Percentiles rank a stretch among this genome's conserved stretches.
Evolutionary conservation across 139 green algal genomes (phyloP).

Genomic region (Mychonastes homosphaera): DNA sequence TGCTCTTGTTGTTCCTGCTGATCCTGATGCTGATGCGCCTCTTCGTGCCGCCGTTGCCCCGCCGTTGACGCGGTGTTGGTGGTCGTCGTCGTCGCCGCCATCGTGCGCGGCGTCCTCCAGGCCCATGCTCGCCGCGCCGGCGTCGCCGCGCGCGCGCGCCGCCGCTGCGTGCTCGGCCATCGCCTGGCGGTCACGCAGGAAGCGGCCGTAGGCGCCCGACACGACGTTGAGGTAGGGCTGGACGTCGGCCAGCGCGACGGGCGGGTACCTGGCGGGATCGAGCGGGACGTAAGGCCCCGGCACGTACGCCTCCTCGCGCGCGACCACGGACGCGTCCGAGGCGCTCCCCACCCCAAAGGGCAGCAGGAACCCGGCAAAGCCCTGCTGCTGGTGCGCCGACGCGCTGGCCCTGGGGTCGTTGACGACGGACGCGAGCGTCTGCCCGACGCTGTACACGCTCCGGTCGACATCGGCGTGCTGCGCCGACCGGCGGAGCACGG

Average conservation of each 20-base stretch:
- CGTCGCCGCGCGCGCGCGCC: no score
- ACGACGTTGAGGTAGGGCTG: conserved; percentile 28
- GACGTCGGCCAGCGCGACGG: conserved; percentile 26
- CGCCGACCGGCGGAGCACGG: no score
- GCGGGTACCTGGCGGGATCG: conserved; percentile 34
- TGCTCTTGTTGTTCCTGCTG: no score
- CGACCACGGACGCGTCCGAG: conserved; percentile 10
- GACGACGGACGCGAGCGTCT: conserved; percentile 31
- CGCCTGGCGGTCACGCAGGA: conserved; percentile 26
- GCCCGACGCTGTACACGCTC: conserved; percentile 27
- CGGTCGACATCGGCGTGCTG: conserved; percentile 18
- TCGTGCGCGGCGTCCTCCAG: no score
- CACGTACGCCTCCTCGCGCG: background rate
- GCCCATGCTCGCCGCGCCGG: no score
- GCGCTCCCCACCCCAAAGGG: conserved; percentile 1
- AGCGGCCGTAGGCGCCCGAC: conserved; percentile 22
- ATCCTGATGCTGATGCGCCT: no score
- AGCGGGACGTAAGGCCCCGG: conserved; percentile 21
- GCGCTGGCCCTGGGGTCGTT: conserved; percentile 46
- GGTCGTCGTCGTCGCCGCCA: no score
- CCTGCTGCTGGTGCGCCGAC: conserved; percentile 13
- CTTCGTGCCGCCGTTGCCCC: no score
- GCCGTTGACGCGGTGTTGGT: no score
- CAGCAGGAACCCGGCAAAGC: conserved; percentile 23
- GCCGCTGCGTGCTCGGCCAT: no score